Percentiles rank a stretch among this genome's conserved stretches.
phyloP scores from a whole-genome alignment of 2,329 filamentous ascomycete genomes.

The Pseudogymnoascus sp. region DNA sequence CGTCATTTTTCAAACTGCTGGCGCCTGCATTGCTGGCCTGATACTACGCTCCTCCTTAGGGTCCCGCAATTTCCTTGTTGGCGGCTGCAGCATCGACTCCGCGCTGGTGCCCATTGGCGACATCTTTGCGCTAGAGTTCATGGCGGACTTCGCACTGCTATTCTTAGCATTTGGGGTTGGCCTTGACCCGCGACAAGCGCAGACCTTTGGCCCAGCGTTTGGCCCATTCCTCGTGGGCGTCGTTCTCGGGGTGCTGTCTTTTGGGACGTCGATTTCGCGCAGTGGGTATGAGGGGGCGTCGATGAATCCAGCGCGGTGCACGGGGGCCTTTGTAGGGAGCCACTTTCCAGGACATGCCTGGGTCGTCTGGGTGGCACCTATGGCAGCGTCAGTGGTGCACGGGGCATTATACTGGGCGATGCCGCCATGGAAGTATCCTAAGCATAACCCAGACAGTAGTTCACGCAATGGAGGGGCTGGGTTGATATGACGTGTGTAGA shows the following conservation, averaged over 20 bases:
- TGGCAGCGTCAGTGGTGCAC: slow-evolving; percentile 15
- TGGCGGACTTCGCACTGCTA: slow-evolving; percentile 38
- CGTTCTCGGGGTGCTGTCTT: slow-evolving; percentile 30
- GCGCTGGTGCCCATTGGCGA: slow-evolving; percentile 30
- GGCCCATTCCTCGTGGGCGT: slow-evolving; percentile 42
- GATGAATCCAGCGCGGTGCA: slow-evolving; percentile 35
- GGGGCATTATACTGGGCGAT: slow-evolving; percentile 12
- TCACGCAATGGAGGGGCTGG: too few relatives aligned
- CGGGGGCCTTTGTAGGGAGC: slow-evolving; percentile 32
- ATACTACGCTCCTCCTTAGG: slow-evolving; percentile 32
- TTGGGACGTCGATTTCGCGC: slow-evolving; percentile 31
- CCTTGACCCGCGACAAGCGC: slow-evolving; percentile 42
- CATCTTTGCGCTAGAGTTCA: slow-evolving; percentile 36
- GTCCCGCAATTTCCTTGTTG: slow-evolving; percentile 23
- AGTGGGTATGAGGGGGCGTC: slow-evolving; percentile 32
- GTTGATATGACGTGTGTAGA: too few relatives aligned
- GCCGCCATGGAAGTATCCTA: slow-evolving; percentile 7
- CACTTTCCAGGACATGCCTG: slow-evolving; percentile 16
- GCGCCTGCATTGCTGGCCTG: slow-evolving; percentile 35
- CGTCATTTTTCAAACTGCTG: slow-evolving; percentile 38
- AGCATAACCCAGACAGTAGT: too few relatives aligned
- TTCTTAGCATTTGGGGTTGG: slow-evolving; percentile 46
- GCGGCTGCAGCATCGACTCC: slow-evolving; percentile 26
- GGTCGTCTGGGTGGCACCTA: slow-evolving; percentile 16
- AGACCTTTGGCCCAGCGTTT: slow-evolving; percentile 41